phyloP scores from a whole-genome alignment of 768 basidiomycete genomes.

The Artomyces pyxidatus region DNA sequence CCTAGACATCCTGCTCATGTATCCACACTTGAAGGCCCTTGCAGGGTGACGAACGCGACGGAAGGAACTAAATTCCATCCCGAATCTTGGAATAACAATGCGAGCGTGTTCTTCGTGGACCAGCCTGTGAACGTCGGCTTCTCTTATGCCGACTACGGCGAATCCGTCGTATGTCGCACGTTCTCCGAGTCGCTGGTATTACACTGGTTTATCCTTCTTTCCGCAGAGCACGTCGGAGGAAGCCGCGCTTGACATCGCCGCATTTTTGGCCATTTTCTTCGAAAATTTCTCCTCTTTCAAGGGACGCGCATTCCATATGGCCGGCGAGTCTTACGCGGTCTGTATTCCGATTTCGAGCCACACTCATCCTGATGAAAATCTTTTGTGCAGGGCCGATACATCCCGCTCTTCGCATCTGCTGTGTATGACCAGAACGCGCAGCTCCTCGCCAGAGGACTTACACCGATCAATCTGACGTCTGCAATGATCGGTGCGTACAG shows the following conservation, averaged over 20 bases:
- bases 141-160: slow-evolving; percentile 47
- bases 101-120: slow-evolving; percentile 46
- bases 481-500: slow-evolving; percentile 36
- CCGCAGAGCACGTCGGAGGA: slow-evolving; percentile 53
- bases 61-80: slow-evolving; percentile 42
- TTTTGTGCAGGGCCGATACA: slow-evolving; percentile 37
- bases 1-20: background rate
- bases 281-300: slow-evolving; percentile 67
- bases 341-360: slow-evolving; percentile 7
- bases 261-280: slow-evolving; percentile 67
- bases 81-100: slow-evolving; percentile 61
- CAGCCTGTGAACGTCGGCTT: slow-evolving; percentile 31
- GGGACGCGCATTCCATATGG: slow-evolving; percentile 39
- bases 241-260: slow-evolving; percentile 62
- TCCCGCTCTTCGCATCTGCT: slow-evolving; percentile 41
- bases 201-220: background rate
- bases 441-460: slow-evolving; percentile 35
- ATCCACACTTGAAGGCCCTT: slow-evolving; percentile 45
- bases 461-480: slow-evolving; percentile 42
- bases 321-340: slow-evolving; percentile 46
- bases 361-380: background rate
- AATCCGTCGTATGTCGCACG: slow-evolving; percentile 38
- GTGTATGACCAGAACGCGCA: slow-evolving; percentile 41
- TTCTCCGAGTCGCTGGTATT: background rate
- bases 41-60: slow-evolving; percentile 45